Base-by-base conservation (phyloP, 2,329 filamentous ascomycete species). In the Diaporthe sp. region DNA sequence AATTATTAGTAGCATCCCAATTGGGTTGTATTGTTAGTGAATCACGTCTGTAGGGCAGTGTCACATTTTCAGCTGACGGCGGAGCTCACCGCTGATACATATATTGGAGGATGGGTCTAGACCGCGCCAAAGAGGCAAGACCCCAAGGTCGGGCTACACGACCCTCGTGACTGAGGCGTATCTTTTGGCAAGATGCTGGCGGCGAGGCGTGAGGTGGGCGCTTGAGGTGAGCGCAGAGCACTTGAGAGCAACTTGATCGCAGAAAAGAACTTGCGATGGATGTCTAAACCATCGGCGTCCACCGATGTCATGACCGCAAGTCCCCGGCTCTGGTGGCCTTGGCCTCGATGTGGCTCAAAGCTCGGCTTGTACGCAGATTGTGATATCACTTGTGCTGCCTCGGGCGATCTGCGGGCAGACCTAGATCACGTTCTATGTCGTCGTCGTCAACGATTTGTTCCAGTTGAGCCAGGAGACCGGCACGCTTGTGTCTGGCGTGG, bases 21-120 rank as follows among this genome's bases (percentile, higher is more conserved):
- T 68, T 39, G 31, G 46, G 22, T n/a, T 39, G 31, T n/a, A 68
- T 25, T 28, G 22, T n/a, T 53, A 46, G 22, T 53, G 4, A n/a
- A 53, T 8, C 46, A 53, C 28, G 31, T 53, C 31, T 17, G 10
- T 8, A 51, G 46, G 31, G 13, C 31, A 31, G 46, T 34, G 42
- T 31, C 62, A 46, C 42, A 46, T 42, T 25, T 12, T 22, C n/a
- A 53, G 46, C 46, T 68, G 65, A 68, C 46, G 46, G 65, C 65
- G 44, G 65, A 53, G 46, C 46, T n/a, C 65, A 53, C 46, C 65
- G 65, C 65, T 28, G 46, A 19, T 46, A 31, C 34, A 60, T 44
- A 19, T 19, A 3, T 28, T 62, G 13, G n/a, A 7, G 39, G n/a
- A 5, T 5, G 37, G 58, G 58, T 42, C 58, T 61, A 53, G 31